phyloP scores from a whole-genome alignment of 2,329 filamentous ascomycete species.

The Fusarium nisikadoi region DNA sequence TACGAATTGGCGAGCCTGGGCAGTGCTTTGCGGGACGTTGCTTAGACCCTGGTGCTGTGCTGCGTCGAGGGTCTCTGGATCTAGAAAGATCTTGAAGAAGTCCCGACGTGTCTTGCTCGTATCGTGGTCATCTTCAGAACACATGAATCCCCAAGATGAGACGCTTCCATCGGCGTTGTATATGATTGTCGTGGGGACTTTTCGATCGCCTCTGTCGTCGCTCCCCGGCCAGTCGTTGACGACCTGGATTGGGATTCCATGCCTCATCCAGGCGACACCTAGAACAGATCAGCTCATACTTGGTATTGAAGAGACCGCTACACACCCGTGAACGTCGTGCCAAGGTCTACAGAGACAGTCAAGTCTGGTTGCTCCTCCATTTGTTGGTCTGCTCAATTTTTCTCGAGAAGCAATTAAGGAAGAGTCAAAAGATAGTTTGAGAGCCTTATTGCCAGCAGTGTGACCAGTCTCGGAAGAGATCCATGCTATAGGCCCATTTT shows the following conservation, averaged over 20 bases:
- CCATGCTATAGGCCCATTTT: not conserved
- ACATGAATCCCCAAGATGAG: constrained; percentile 65
- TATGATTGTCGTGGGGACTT: constrained; percentile 63
- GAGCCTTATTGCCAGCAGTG: not conserved
- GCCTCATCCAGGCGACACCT: constrained; percentile 54
- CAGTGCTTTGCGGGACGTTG: constrained; percentile 54
- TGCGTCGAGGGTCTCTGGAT: constrained; percentile 55
- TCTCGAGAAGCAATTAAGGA: not conserved
- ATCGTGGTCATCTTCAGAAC: constrained; percentile 55
- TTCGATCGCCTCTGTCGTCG: constrained; percentile 63
- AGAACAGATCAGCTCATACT: not conserved
- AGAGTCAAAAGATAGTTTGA: not conserved
- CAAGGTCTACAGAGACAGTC: constrained; percentile 56
- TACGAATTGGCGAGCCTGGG: constrained; percentile 59
- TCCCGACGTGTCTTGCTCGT: constrained; percentile 53
- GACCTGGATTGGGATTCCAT: constrained; percentile 55
- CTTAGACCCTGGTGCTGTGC: constrained; percentile 57
- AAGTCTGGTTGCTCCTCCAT: constrained; percentile 50
- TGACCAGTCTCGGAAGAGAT: not conserved
- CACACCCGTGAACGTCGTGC: constrained; percentile 59
- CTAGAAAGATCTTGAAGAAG: constrained; percentile 68
- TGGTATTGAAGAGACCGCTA: not conserved
- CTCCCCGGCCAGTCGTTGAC: constrained; percentile 66
- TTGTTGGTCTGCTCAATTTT: not conserved
- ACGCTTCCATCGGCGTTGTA: constrained; percentile 56